Base-by-base conservation (phyloP, 2,329 filamentous ascomycete species). In the Colletotrichum sp. region DNA sequence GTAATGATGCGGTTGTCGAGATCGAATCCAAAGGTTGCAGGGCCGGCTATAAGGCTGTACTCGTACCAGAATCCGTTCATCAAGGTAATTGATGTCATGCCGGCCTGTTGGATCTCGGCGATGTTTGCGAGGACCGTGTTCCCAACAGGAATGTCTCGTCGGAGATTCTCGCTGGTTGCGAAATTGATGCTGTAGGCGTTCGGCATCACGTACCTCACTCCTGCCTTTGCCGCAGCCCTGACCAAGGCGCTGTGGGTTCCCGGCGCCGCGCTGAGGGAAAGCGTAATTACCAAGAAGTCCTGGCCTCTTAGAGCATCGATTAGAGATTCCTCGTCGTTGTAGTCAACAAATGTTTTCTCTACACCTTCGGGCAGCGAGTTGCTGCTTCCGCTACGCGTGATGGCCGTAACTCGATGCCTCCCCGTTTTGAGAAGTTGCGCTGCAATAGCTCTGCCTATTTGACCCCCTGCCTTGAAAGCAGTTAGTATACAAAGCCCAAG, bases 31-130 rank as follows among this genome's bases (percentile, higher is more conserved):
- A 84, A 89, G 48, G 81, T 66, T 34, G 8, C n/a, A 6, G 75
- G n/a, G 4, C 81, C 80, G 1, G 52, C 34, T 8, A 81, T 85
- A 3, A 91, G 80, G 77, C 86, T 89, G 76, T 85, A 89, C 66
- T 91, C 87, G 79, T 90, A 91, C 89, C 89, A 91, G 77, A 89
- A 90, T 0, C 87, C 85, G 78, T 84, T 88, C 43, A 79, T 80
- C 15, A 89, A 77, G 0, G 66, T 34, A 83, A 89, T 61, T 79
- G 52, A 72, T 8, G 18, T 52, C 43, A 74, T 12, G n/a, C 66
- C 60, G 5, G 25, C 28, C 43, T 52, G 36, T 13, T 60, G 39
- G 2, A 65, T 67, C 22, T 74, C 66, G 30, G 64, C 32, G 30
- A 71, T 74, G 9, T 81, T 77, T 10, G 85, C 86, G 0, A 86